phyloP scores from a whole-genome alignment of 768 basidiomycete genomes.

The Botryobasidium botryosum region DNA sequence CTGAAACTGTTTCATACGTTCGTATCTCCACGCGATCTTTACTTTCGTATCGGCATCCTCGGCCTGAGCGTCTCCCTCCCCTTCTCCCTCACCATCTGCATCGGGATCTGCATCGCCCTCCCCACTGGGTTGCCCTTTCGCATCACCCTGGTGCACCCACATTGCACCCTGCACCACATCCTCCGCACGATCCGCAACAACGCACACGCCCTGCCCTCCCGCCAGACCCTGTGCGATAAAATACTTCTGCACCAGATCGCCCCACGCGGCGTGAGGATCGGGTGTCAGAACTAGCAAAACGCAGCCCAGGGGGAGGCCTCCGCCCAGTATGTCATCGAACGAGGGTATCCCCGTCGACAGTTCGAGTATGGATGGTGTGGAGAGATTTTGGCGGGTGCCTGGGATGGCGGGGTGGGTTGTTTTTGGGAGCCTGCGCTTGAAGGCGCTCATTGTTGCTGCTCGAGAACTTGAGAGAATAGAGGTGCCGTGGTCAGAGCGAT shows the following conservation, averaged over 20 bases:
- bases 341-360: constrained; percentile 83
- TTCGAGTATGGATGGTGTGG: too few species aligned
- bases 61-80: too few species aligned
- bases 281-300: constrained; percentile 21
- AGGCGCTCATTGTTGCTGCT: too few species aligned
- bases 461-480: too few species aligned
- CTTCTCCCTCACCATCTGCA: constrained; percentile 19
- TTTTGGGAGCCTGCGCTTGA: too few species aligned
- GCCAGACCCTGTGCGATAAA: constrained; percentile 78
- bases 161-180: constrained; percentile 56
- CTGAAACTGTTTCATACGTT: constrained; percentile 80
- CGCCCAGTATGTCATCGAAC: constrained; percentile 88
- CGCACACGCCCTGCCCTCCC: constrained; percentile 45
- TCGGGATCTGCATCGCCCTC: constrained; percentile 23
- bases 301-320: constrained; percentile 50
- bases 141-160: constrained; percentile 45
- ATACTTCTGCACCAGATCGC: constrained; percentile 39
- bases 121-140: constrained; percentile 20
- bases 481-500: too few species aligned
- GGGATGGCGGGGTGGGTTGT: too few species aligned
- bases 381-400: too few species aligned
- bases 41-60: constrained; percentile 36
- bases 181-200: constrained; percentile 41
- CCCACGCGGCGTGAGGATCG: constrained; percentile 25
- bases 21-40: constrained; percentile 97